Evolutionary conservation across 2,329 filamentous ascomycete genomes (phyloP).

Genomic region (Trichoderma breve): DNA sequence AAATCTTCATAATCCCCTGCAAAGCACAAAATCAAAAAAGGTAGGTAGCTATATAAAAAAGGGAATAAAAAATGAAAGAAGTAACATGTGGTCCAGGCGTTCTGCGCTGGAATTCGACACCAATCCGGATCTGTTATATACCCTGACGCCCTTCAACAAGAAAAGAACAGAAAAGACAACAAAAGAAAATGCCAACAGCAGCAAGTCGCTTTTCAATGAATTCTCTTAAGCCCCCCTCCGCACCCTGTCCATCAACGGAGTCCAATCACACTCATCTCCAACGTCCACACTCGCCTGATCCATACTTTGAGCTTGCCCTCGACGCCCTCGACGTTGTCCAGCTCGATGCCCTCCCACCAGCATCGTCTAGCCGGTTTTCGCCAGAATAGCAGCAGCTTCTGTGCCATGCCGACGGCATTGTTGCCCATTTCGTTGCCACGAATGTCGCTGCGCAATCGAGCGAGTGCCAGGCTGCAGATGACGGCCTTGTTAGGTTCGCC

Average conservation of each 20-base stretch:
- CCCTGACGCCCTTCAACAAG: slow-evolving; percentile 20
- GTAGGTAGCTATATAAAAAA: neutral
- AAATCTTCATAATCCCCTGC: neutral
- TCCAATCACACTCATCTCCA: slow-evolving; percentile 96
- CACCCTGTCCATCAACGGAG: slow-evolving; percentile 56
- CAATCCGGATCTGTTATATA: slow-evolving; percentile 21
- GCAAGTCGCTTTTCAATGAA: neutral
- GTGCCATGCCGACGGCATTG: slow-evolving; percentile 92
- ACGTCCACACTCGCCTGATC: slow-evolving; percentile 96
- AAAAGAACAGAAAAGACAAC: neutral
- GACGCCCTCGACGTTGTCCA: slow-evolving; percentile 85
- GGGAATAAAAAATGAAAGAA: slow-evolving; percentile 17
- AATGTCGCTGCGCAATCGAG: slow-evolving; percentile 88
- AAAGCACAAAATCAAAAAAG: neutral
- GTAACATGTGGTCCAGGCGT: slow-evolving; percentile 13
- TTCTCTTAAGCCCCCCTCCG: neutral
- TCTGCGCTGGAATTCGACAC: slow-evolving; percentile 18
- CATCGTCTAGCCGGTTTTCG: slow-evolving; percentile 92
- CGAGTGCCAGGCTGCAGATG: slow-evolving; percentile 92
- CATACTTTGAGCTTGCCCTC: slow-evolving; percentile 93
- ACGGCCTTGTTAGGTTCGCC: slow-evolving; percentile 98
- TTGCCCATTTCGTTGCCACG: slow-evolving; percentile 72
- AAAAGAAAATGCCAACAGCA: slow-evolving; percentile 4
- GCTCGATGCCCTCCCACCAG: slow-evolving; percentile 98
- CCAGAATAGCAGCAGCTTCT: slow-evolving; percentile 97